Evolutionary conservation across 1,284 basidiomycete genomes (phyloP).

Genomic region (Sanghuangporus baumii): DNA sequence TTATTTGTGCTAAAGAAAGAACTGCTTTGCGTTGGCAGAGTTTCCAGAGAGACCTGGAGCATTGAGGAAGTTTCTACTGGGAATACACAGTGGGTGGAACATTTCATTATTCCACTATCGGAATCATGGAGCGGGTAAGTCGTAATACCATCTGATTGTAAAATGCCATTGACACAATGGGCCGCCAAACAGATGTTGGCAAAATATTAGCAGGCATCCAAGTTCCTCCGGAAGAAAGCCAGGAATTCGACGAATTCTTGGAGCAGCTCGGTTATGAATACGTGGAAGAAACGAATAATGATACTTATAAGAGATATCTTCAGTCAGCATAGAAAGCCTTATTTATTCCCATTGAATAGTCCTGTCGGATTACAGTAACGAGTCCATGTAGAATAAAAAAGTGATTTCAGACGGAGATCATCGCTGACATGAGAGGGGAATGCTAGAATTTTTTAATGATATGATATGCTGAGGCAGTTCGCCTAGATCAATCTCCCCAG

Average conservation of each 20-base stretch:
- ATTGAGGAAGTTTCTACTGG: constrained; percentile 82
- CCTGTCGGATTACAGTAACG: neutral
- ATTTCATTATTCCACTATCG: constrained; percentile 97
- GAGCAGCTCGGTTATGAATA: constrained; percentile 79
- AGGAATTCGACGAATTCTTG: constrained; percentile 72
- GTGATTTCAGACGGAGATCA: neutral
- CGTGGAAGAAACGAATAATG: constrained; percentile 91
- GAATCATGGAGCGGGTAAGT: constrained; percentile 90
- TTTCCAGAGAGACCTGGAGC: constrained; percentile 96
- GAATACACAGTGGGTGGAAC: constrained; percentile 86
- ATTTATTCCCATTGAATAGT: neutral
- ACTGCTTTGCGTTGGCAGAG: constrained; percentile 42
- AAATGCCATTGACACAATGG: neutral
- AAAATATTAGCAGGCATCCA: constrained; percentile 93
- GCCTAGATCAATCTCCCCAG: constrained; percentile 14
- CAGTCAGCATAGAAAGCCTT: constrained; percentile 17
- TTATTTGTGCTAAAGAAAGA: neutral
- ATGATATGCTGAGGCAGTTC: neutral
- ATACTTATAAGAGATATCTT: constrained; percentile 78
- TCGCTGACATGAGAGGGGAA: neutral
- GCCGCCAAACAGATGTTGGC: constrained; percentile 56
- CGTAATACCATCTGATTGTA: neutral
- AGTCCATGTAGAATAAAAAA: neutral
- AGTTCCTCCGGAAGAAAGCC: constrained; percentile 65
- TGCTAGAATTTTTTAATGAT: no score